Evolutionary conservation across 441 rosid species (phyloP).

Genomic region (Arabidopsis hybrid): DNA sequence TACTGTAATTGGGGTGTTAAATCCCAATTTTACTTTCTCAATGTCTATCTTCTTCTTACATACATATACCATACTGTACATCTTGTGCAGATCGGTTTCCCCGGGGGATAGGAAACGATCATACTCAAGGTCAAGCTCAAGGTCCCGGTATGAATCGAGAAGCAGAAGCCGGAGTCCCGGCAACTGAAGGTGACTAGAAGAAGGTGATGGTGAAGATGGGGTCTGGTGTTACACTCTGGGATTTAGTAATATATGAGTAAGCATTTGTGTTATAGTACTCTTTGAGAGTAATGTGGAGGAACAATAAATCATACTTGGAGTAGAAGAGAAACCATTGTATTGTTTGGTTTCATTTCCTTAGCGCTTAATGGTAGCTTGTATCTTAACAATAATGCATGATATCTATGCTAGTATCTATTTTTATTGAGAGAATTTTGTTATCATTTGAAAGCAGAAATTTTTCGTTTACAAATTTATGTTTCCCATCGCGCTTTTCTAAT

Average conservation of each 20-base stretch:
- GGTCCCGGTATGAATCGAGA: conserved; percentile 60
- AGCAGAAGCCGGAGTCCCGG: conserved; percentile 59
- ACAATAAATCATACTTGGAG: conserved; percentile 3
- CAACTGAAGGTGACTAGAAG: conserved; percentile 50
- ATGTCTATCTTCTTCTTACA: not conserved
- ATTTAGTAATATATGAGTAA: not conserved
- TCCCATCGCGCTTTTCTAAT: too few species aligned
- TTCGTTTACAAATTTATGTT: too few species aligned
- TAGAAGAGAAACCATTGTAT: conserved; percentile 5
- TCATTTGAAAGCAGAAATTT: too few species aligned
- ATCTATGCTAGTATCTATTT: not conserved
- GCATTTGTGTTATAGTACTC: conserved; percentile 8
- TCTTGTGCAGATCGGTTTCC: conserved; percentile 66
- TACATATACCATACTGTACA: not conserved
- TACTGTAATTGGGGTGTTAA: conserved; percentile 54
- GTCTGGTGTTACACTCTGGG: conserved; percentile 5
- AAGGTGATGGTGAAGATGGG: conserved; percentile 5
- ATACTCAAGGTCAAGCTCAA: conserved; percentile 56
- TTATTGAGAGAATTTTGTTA: too few species aligned
- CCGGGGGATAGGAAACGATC: conserved; percentile 59
- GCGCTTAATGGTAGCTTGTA: not conserved
- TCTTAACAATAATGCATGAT: not conserved
- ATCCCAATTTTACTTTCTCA: not conserved
- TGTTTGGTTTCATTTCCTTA: conserved; percentile 4
- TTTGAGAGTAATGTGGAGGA: conserved; percentile 17